These are phyloP conservation scores for Gautieria morchelliformis DNA, from an alignment of 768 basidiomycete species.

Conservation along the genomic window DNA sequence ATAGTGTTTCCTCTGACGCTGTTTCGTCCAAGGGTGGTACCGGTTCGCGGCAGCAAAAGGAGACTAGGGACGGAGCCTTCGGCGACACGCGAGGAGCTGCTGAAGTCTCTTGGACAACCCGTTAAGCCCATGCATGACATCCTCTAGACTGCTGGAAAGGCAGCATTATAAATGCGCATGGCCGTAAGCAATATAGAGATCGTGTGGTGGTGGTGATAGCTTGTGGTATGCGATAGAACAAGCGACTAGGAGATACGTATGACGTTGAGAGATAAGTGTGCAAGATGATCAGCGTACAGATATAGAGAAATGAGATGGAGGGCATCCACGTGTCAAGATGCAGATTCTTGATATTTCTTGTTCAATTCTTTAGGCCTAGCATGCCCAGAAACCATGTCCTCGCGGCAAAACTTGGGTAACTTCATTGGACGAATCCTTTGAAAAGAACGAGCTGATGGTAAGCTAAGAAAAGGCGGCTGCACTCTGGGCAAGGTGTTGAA, in stretches of 20 bases:
- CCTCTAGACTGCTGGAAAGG: constrained; percentile 25
- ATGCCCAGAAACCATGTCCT: constrained; percentile 67
- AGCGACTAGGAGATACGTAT: background rate
- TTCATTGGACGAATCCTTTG: background rate
- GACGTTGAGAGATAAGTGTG: background rate
- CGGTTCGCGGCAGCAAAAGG: background rate
- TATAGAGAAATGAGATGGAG: background rate
- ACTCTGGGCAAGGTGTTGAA: constrained; percentile 8
- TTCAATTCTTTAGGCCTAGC: constrained; percentile 68
- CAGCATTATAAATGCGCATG: constrained; percentile 18
- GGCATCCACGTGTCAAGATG: background rate
- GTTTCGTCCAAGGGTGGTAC: background rate
- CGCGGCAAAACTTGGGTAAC: constrained; percentile 14
- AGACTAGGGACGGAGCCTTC: background rate
- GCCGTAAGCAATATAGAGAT: background rate
- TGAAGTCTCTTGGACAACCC: too few relatives aligned
- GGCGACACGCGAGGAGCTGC: too few relatives aligned
- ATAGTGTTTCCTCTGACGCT: background rate
- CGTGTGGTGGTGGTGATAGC: background rate
- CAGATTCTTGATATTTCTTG: constrained; percentile 56
- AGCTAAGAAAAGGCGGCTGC: background rate
- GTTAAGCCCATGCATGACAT: background rate
- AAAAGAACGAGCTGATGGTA: background rate
- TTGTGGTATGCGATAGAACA: background rate
- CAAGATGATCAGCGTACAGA: background rate